Evolutionary conservation across 2,329 filamentous ascomycete species (phyloP).

Genomic region (Fusarium sp.): DNA sequence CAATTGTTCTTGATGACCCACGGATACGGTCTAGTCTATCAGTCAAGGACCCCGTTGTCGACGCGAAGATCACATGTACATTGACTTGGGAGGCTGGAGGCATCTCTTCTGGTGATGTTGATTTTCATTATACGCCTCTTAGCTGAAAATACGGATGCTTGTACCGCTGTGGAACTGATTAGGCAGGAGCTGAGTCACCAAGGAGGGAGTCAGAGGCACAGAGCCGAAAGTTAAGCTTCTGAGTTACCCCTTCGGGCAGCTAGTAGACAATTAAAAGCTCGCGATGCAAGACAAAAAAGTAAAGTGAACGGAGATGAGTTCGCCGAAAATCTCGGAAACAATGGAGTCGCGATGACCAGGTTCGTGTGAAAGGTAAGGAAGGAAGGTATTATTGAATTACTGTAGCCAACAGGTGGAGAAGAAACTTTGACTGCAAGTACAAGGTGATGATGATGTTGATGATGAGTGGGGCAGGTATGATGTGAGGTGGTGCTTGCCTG

Average conservation of each 20-base stretch:
- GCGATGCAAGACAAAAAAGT: neutral
- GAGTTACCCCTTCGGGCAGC: neutral
- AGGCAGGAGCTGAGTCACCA: slow-evolving; percentile 11
- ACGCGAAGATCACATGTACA: neutral
- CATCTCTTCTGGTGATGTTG: neutral
- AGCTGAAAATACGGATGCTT: neutral
- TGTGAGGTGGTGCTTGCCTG: neutral
- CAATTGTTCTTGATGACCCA: neutral
- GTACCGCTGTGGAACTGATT: neutral
- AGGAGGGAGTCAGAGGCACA: neutral
- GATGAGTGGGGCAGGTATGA: neutral
- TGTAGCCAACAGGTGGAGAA: slow-evolving; percentile 17
- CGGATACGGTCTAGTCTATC: neutral
- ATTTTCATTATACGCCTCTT: neutral
- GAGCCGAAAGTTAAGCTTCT: slow-evolving; percentile 5
- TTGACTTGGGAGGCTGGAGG: neutral
- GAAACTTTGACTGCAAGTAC: neutral
- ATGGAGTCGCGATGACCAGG: slow-evolving; percentile 1
- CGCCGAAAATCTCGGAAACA: slow-evolving; percentile 22
- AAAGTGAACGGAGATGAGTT: neutral
- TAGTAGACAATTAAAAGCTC: neutral
- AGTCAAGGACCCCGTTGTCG: neutral
- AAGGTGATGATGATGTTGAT: neutral
- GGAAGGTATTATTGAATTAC: neutral
- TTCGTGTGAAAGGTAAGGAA: neutral